These are phyloP conservation scores for Leccinum broughii DNA, from an alignment of 768 basidiomycete genomes.

Conservation along the genomic window DNA sequence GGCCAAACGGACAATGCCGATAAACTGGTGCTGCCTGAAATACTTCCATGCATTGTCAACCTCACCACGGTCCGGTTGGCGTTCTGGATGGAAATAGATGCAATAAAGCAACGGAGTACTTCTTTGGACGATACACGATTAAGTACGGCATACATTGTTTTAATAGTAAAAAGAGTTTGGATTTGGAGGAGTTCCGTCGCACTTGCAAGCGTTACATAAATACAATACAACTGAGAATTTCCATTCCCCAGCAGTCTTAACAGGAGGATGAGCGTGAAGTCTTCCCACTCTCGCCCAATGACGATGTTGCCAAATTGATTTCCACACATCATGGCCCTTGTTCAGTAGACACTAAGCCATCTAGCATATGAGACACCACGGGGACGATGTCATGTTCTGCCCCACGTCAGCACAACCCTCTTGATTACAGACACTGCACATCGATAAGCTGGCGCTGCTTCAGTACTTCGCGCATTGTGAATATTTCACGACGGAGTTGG, in stretches of 20 bases:
- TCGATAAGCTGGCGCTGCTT: conserved; percentile 75
- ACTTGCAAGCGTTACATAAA: not conserved
- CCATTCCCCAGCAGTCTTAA: not conserved
- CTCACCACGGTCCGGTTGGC: conserved; percentile 50
- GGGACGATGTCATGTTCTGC: conserved; percentile 66
- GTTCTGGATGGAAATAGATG: conserved; percentile 44
- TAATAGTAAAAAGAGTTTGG: not conserved
- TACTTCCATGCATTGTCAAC: conserved; percentile 76
- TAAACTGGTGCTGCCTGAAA: conserved; percentile 69
- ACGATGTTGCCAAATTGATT: conserved; percentile 77
- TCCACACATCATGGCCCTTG: conserved; percentile 65
- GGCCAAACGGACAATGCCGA: conserved; percentile 42
- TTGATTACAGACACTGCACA: conserved; percentile 32
- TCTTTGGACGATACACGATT: not conserved
- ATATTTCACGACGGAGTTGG: conserved; percentile 45
- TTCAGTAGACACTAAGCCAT: conserved; percentile 63
- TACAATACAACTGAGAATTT: not conserved
- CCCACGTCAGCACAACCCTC: conserved; percentile 15
- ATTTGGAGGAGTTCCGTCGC: not conserved
- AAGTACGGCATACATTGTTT: no score
- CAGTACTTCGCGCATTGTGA: conserved; percentile 72
- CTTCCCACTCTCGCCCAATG: conserved; percentile 38
- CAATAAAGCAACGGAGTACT: not conserved
- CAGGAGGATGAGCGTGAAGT: not conserved
- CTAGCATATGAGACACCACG: conserved; percentile 64